Percentiles rank a stretch among this genome's conserved stretches.
Evolutionary conservation across 2,329 filamentous ascomycete species (phyloP).

Genomic region (Pyricularia grisea): DNA sequence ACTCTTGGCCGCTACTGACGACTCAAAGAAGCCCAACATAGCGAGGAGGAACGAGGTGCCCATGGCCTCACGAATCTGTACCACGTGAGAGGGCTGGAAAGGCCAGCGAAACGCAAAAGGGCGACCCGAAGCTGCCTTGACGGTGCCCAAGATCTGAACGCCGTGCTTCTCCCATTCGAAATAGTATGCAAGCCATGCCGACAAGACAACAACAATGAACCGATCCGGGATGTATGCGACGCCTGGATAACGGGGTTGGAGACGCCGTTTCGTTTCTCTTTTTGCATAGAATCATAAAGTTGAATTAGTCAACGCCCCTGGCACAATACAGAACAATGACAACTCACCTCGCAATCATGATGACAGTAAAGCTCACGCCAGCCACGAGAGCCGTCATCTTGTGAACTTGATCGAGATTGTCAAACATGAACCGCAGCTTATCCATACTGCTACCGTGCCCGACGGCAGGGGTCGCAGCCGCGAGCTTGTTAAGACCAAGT

Average conservation of each 20-base stretch:
- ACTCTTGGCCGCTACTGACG: conserved; percentile 89
- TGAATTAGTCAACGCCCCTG: not conserved
- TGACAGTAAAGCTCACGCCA: conserved; percentile 70
- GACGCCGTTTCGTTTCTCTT: conserved; percentile 69
- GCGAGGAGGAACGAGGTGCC: conserved; percentile 89
- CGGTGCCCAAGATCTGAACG: conserved; percentile 72
- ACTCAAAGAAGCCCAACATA: conserved; percentile 96
- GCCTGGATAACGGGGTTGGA: conserved; percentile 69
- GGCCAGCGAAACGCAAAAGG: conserved; percentile 79
- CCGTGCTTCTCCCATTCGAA: conserved; percentile 73
- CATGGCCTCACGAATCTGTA: conserved; percentile 77
- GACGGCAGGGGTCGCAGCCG: conserved; percentile 52
- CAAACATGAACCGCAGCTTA: conserved; percentile 72
- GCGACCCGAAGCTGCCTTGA: conserved; percentile 64
- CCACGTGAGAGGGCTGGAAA: conserved; percentile 66
- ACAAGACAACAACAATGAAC: conserved; percentile 78
- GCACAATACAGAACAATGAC: not conserved
- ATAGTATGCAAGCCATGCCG: conserved; percentile 67
- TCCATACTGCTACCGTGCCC: conserved; percentile 79
- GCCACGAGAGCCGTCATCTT: conserved; percentile 68
- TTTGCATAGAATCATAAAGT: not conserved
- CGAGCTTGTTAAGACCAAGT: conserved; percentile 62
- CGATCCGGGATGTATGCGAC: conserved; percentile 90
- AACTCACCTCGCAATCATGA: conserved; percentile 76
- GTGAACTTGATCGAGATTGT: conserved; percentile 58